Evolutionary conservation across 768 basidiomycete genomes (phyloP), one percentile per base, ranked within the genome.

Genomic region (Termitomyces sp.): DNA sequence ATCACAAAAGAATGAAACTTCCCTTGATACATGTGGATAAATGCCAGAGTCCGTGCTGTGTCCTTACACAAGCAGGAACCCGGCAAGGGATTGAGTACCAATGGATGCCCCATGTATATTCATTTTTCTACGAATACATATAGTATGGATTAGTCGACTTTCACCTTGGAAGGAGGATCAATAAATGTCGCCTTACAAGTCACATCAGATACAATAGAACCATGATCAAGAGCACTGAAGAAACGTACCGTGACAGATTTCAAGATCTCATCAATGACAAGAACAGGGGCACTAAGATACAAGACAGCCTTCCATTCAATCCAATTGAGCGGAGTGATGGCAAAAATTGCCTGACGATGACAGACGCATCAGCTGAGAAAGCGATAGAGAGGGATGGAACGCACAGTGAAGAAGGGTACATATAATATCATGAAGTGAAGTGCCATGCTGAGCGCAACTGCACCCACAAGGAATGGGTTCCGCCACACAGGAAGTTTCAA

Each of bases 341-440:
- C 91, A 69, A 98, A 98, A 57, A 97, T 68, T 7, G 85, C 77
- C 90, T 94, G 63, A 1, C 5, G 54, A 24, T 36, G 39, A 37
- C n/a, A 50, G 18, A 33, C 20, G 37, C 20, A 47, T 58, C 22
- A 61, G 44, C 29, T 34, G 33, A 37, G 20, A 13, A 20, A 33
- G 29, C 29, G 22, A 54, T 31, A 24, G 16, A 52, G 51, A 53
- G 16, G 53, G 54, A 49, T 26, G 9, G 49, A 31, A 80, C 86
- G 73, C 63, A 92, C 92, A 26, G 92, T 89, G 73, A 99, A 94
- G 86, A 97, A 92, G 4, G 96, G 95, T 36, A 97, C 91, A 70
- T 99, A 99, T 61, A 99, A 80, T 66, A 98, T 98, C 78, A 87
- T 89, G 65, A 97, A 83, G 72, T 98, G 96, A 29, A 98, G 76